Conservation (phyloP, 2,329 filamentous ascomycete genomes). For the Colletotrichum scovillei region DNA sequence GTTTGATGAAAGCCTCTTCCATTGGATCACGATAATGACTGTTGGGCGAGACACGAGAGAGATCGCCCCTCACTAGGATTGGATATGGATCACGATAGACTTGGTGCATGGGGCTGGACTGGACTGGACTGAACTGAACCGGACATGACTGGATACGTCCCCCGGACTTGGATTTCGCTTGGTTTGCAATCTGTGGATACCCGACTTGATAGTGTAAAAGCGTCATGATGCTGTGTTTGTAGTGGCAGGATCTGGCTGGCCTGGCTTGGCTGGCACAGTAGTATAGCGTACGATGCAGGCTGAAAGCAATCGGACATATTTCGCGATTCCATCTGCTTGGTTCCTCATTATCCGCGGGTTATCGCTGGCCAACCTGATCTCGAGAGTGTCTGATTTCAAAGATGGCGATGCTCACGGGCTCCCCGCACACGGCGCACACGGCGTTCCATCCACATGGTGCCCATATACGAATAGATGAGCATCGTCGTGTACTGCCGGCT, state of each 20-base stretch:
- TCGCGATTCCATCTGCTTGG: slow-evolving; percentile 17
- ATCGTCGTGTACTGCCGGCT: neutral
- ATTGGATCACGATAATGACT: slow-evolving; percentile 17
- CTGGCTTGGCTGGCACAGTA: neutral
- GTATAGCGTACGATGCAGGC: slow-evolving; percentile 1
- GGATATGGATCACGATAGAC: slow-evolving; percentile 25
- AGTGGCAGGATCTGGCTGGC: neutral
- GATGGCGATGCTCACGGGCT: neutral
- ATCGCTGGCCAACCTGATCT: neutral
- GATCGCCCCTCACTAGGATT: neutral
- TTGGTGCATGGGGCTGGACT: neutral
- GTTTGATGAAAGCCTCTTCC: slow-evolving; percentile 9
- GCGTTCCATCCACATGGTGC: neutral
- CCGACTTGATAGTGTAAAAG: slow-evolving; percentile 10
- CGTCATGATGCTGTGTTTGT: slow-evolving; percentile 7
- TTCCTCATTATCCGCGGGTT: neutral
- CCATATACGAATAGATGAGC: neutral
- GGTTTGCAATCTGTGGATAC: slow-evolving; percentile 31
- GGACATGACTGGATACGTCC: neutral
- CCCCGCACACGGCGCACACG: slow-evolving; percentile 9
- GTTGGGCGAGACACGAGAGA: neutral
- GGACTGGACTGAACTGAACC: neutral
- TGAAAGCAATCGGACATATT: slow-evolving; percentile 26
- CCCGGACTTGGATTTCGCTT: slow-evolving; percentile 24
- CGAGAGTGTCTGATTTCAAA: neutral